Conservation (phyloP, 75 land plant genomes). For the Cunninghamia lanceolata region DNA sequence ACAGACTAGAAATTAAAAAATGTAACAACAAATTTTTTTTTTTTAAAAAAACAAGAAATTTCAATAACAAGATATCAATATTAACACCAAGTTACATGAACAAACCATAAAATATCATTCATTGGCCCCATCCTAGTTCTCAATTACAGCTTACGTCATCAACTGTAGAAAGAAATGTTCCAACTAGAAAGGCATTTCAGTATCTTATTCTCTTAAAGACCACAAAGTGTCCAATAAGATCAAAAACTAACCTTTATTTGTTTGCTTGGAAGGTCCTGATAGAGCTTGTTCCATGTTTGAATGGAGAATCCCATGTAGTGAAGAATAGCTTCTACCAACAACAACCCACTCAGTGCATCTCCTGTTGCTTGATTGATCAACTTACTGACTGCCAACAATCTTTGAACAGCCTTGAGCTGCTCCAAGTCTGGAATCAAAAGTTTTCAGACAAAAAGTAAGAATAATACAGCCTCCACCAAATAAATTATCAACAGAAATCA, state of each 20-base stretch:
- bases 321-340: conserved; percentile 84
- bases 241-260: conserved; percentile 74
- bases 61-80: not conserved
- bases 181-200: not conserved
- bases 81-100: not conserved
- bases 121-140: not conserved
- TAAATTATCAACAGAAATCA: not conserved
- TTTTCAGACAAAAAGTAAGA: not conserved
- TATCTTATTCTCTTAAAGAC: not conserved
- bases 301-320: conserved; percentile 76
- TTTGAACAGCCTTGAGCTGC: conserved; percentile 55
- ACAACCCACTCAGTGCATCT: conserved; percentile 92
- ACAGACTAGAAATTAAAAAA: not conserved
- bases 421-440: conserved; percentile 41
- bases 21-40: not conserved
- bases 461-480: not conserved
- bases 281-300: conserved; percentile 73
- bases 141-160: not conserved
- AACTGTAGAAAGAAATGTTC: not conserved
- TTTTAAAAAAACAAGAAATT: not conserved
- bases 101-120: not conserved
- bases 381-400: conserved; percentile 75
- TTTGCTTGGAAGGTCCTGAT: conserved; percentile 91
- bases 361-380: conserved; percentile 95
- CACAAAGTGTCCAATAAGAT: not conserved